A percentile compares a stretch with the other conserved stretches of the same genome.
phyloP scores from a whole-genome alignment of 345 rosid species.

The Arabidopsis suecica region DNA sequence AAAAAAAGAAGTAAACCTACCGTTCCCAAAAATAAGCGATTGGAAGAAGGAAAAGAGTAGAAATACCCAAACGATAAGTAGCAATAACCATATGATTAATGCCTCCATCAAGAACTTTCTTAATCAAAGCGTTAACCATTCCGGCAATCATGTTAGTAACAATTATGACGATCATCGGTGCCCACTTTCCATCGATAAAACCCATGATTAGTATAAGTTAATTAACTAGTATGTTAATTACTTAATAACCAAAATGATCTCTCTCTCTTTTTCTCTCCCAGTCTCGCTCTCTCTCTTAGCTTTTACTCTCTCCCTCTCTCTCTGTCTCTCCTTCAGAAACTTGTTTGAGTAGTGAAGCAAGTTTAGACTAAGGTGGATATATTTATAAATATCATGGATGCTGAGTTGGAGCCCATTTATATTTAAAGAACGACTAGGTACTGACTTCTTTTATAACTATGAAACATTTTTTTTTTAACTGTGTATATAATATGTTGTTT shows the following conservation, averaged over 20 bases:
- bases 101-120: conserved; percentile 66
- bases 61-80: conserved; percentile 62
- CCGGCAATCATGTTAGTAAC: conserved; percentile 46
- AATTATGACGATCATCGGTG: conserved; percentile 50
- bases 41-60: conserved; percentile 58
- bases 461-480: neutral
- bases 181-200: conserved; percentile 49
- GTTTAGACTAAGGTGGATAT: neutral
- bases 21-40: conserved; percentile 64
- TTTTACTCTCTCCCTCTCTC: conserved; percentile 4
- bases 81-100: conserved; percentile 58
- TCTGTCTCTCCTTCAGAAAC: conserved; percentile 2
- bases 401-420: conserved; percentile 13
- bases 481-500: neutral
- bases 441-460: neutral
- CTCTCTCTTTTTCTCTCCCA: conserved; percentile 7
- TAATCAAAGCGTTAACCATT: conserved; percentile 58
- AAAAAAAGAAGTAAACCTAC: conserved; percentile 33
- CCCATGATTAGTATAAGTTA: conserved; percentile 26
- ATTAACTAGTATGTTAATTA: neutral
- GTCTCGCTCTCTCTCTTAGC: neutral
- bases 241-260: conserved; percentile 2
- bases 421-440: neutral
- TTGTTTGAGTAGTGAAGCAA: conserved; percentile 36
- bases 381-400: conserved; percentile 14